Percentiles rank a stretch among this genome's conserved stretches.
Conservation (phyloP, 2,329 filamentous ascomycete species). For the Huntiella abstrusa region DNA sequence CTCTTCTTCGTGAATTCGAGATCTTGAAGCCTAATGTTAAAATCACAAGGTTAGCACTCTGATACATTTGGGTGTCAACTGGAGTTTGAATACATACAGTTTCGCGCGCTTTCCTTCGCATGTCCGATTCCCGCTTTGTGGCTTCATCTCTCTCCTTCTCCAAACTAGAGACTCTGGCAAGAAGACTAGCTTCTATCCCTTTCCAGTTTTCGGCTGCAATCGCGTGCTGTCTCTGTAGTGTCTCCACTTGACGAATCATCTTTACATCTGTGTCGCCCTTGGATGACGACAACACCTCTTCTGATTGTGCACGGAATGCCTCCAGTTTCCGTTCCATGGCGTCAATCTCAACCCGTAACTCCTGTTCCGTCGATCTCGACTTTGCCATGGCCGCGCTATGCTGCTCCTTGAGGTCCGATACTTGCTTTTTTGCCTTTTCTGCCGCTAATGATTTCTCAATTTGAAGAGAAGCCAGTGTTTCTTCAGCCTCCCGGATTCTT, state of each 20-base stretch:
- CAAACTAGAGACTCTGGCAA: constrained; percentile 54
- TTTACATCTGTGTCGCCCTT: constrained; percentile 76
- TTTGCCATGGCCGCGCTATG: constrained; percentile 55
- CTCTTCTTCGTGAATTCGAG: constrained; percentile 55
- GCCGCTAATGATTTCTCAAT: constrained; percentile 60
- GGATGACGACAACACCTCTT: constrained; percentile 72
- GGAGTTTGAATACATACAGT: constrained; percentile 34
- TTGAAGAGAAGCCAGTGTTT: constrained; percentile 42
- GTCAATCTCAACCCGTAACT: constrained; percentile 59
- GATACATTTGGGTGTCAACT: background rate
- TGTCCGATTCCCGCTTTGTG: constrained; percentile 62
- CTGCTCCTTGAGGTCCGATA: constrained; percentile 54
- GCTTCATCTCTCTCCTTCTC: constrained; percentile 88
- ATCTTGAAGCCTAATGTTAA: constrained; percentile 1
- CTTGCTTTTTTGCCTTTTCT: constrained; percentile 45
- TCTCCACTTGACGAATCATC: constrained; percentile 82
- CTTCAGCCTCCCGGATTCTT: constrained; percentile 32
- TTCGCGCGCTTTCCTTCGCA: constrained; percentile 78
- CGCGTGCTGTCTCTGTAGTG: constrained; percentile 83
- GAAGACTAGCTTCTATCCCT: constrained; percentile 72
- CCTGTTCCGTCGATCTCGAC: constrained; percentile 47
- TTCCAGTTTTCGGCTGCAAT: constrained; percentile 96
- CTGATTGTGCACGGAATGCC: constrained; percentile 62
- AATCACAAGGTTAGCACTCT: background rate
- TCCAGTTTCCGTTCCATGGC: constrained; percentile 80